These are phyloP conservation scores for Rhizoclosmatium sp. DNA, from an alignment of 192 early-diverging fungal genomes.

Conservation along the genomic window DNA sequence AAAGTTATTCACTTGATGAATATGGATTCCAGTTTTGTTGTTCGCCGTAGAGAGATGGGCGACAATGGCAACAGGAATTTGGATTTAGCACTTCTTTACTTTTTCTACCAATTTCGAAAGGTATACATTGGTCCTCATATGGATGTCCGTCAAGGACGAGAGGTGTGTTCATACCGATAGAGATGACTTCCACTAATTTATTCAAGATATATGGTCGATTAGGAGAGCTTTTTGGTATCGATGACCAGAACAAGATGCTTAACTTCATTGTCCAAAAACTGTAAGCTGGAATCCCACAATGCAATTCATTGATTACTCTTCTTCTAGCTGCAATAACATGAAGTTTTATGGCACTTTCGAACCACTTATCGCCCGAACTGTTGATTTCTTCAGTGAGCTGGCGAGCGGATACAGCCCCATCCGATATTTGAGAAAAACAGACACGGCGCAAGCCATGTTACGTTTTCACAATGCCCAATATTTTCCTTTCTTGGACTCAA, in stretches of 20 bases:
- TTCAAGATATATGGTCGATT: conserved; percentile 75
- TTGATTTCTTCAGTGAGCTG: conserved; percentile 81
- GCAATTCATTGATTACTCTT: not conserved
- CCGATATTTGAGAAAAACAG: conserved; percentile 79
- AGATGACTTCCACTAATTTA: conserved; percentile 67
- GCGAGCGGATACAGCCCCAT: conserved; percentile 72
- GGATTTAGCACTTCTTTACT: conserved; percentile 81
- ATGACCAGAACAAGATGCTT: conserved; percentile 62
- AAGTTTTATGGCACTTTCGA: conserved; percentile 65
- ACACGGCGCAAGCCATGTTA: conserved; percentile 72
- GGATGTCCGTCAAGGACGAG: conserved; percentile 25
- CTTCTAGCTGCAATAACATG: conserved; percentile 56
- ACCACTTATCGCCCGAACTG: conserved; percentile 65
- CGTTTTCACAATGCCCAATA: conserved; percentile 75
- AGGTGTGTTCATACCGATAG: conserved; percentile 76
- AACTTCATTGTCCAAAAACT: conserved; percentile 73
- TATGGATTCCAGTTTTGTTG: conserved; percentile 67
- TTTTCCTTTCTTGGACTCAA: conserved; percentile 73
- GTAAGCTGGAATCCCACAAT: conserved; percentile 44
- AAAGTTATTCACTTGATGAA: conserved; percentile 64
- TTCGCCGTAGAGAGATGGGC: conserved; percentile 23
- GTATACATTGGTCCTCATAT: conserved; percentile 72
- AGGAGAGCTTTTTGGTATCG: conserved; percentile 71
- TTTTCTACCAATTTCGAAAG: conserved; percentile 79
- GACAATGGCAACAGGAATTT: conserved; percentile 64